phyloP scores from a whole-genome alignment of 73 alveolate species.

The Blepharisma japonicum region DNA sequence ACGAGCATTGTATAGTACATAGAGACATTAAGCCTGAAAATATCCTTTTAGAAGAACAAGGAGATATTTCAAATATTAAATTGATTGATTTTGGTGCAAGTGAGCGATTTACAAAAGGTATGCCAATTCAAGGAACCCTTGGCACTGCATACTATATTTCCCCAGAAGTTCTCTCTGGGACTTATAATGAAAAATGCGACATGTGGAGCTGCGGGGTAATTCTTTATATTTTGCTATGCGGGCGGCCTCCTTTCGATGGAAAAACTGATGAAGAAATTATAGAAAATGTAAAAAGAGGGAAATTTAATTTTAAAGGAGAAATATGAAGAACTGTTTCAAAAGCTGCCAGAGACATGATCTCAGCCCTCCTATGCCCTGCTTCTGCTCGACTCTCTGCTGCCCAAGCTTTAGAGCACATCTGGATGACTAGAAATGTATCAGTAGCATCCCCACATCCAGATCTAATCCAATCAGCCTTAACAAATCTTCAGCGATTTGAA shows the following conservation, averaged over 20 bases:
- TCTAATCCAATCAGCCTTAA: too few relatives aligned
- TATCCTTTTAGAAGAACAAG: conserved; percentile 47
- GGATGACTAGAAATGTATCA: too few relatives aligned
- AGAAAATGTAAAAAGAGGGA: conserved; percentile 45
- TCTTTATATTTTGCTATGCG: conserved; percentile 53
- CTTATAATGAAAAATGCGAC: conserved; percentile 42
- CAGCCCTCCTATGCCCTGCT: too few relatives aligned
- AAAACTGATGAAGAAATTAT: conserved; percentile 43
- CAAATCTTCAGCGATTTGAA: too few relatives aligned
- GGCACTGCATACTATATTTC: conserved; percentile 34
- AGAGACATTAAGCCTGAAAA: conserved; percentile 75
- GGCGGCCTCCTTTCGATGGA: conserved; percentile 55
- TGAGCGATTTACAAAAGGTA: too few relatives aligned
- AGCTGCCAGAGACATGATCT: too few relatives aligned
- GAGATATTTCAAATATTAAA: conserved; percentile 39
- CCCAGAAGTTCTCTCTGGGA: conserved; percentile 47
- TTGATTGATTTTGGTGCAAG: conserved; percentile 45
- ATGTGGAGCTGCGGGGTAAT: conserved; percentile 64
- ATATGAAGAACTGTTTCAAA: too few relatives aligned
- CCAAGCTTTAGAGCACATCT: too few relatives aligned
- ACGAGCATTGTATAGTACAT: conserved; percentile 28
- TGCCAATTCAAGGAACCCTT: background rate
- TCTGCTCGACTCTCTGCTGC: too few relatives aligned
- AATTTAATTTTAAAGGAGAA: background rate
- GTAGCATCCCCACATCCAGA: too few relatives aligned